Evolutionary conservation across 805 yeast species (phyloP).

Genomic region (Torulaspora franciscae): DNA sequence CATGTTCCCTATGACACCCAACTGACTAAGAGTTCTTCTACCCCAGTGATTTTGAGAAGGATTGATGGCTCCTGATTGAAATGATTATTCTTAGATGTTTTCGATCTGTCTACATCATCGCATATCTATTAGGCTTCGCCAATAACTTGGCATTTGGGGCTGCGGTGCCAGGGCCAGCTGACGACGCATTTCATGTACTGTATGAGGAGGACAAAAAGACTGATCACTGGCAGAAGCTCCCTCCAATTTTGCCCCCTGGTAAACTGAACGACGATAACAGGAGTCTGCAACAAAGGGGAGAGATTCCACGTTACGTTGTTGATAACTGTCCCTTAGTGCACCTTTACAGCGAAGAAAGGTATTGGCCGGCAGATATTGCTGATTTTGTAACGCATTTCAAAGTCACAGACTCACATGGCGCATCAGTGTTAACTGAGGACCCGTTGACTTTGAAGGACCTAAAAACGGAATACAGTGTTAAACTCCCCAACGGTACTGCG

Average conservation of each 20-base stretch:
- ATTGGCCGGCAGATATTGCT: slow-evolving; percentile 75
- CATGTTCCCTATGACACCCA: background rate
- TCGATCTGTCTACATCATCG: background rate
- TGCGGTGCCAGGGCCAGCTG: slow-evolving; percentile 18
- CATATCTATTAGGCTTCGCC: background rate
- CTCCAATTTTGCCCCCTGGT: slow-evolving; percentile 30
- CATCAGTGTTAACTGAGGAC: slow-evolving; percentile 32
- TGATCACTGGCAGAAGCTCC: slow-evolving; percentile 3
- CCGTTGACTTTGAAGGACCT: slow-evolving; percentile 30
- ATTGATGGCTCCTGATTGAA: background rate
- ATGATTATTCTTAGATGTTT: background rate
- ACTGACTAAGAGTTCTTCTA: background rate
- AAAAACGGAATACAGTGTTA: slow-evolving; percentile 12
- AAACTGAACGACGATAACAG: slow-evolving; percentile 27
- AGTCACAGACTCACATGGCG: slow-evolving; percentile 49
- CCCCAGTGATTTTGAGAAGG: background rate
- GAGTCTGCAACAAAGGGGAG: slow-evolving; percentile 28
- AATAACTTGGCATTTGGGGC: slow-evolving; percentile 3
- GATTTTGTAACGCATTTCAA: slow-evolving; percentile 65
- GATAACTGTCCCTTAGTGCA: slow-evolving; percentile 75
- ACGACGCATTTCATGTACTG: slow-evolving; percentile 18
- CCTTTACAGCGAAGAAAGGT: slow-evolving; percentile 81
- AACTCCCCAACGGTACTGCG: slow-evolving; percentile 14
- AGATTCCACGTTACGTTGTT: slow-evolving; percentile 57
- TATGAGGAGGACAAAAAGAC: slow-evolving; percentile 6